Evolutionary conservation across 176 grass and related monocot genomes (phyloP).

Genomic region (Rhynchospora pubera): DNA sequence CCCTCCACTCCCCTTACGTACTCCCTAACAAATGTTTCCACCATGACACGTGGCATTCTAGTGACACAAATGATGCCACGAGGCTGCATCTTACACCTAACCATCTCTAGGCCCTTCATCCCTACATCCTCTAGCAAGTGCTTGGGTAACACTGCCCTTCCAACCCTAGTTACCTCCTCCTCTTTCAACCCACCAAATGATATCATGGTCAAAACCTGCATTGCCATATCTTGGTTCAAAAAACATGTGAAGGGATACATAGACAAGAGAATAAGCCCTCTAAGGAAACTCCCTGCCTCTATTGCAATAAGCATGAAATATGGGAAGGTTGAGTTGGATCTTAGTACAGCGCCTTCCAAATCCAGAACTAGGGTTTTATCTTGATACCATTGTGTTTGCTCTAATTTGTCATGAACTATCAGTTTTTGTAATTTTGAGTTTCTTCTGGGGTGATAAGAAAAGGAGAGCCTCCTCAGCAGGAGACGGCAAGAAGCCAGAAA

Average conservation of each 20-base stretch:
- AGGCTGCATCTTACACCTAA: conserved; percentile 24
- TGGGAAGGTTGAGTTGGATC: conserved; percentile 56
- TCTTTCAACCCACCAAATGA: conserved; percentile 53
- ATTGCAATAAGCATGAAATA: conserved; percentile 83
- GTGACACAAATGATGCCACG: conserved; percentile 34
- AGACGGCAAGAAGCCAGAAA: conserved; percentile 34
- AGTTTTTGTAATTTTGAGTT: conserved; percentile 11
- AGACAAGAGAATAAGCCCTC: conserved; percentile 56
- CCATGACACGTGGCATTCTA: conserved; percentile 53
- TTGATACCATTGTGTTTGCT: conserved; percentile 16
- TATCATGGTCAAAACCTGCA: conserved; percentile 48
- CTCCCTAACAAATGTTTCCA: conserved; percentile 57
- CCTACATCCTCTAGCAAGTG: conserved; percentile 70
- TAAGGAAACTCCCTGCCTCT: conserved; percentile 62
- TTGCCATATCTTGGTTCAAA: conserved; percentile 34
- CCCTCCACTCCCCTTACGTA: conserved; percentile 37
- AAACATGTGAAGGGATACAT: conserved; percentile 43
- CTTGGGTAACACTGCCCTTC: conserved; percentile 53
- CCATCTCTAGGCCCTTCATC: conserved; percentile 46
- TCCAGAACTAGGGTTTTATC: conserved; percentile 52
- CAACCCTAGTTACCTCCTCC: conserved; percentile 36
- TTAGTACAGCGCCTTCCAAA: conserved; percentile 60
- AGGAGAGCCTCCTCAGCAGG: conserved; percentile 21
- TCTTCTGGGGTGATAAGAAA: conserved; percentile 13
- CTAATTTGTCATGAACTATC: background rate